A percentile compares a stretch with the other conserved stretches of the same genome.
Conservation (phyloP, 2,329 filamentous ascomycete species). For the Sporothrix curviconia region DNA sequence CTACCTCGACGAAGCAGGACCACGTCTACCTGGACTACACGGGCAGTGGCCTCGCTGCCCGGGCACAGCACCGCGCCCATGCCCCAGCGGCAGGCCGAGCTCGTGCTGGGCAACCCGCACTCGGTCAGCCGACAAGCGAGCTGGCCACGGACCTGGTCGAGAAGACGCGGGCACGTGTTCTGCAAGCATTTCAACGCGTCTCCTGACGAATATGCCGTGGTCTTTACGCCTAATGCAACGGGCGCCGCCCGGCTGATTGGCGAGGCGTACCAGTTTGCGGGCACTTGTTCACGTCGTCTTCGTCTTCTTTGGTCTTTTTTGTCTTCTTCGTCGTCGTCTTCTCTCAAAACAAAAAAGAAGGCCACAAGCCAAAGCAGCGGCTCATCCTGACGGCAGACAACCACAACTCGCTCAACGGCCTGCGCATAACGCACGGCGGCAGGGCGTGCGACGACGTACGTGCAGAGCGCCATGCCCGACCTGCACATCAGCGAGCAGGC, state of each 20-base stretch:
- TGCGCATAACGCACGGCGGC: conserved; percentile 30
- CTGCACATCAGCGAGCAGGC: conserved; percentile 25
- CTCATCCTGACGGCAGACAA: conserved; percentile 35
- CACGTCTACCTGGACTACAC: conserved; percentile 39
- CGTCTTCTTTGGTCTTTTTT: too few relatives aligned
- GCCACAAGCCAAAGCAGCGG: not conserved
- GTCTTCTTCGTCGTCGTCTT: too few relatives aligned
- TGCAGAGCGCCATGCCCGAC: conserved; percentile 25
- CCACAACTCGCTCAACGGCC: conserved; percentile 37
- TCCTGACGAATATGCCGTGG: conserved; percentile 32
- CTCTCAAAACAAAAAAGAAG: too few relatives aligned
- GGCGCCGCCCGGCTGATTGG: conserved; percentile 34
- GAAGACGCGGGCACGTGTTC: conserved; percentile 26
- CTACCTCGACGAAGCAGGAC: conserved; percentile 31
- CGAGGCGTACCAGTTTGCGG: conserved; percentile 32
- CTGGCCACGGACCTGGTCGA: conserved; percentile 30
- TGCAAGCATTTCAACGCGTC: conserved; percentile 31
- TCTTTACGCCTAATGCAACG: conserved; percentile 36
- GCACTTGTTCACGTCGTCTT: too few relatives aligned
- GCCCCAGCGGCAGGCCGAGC: conserved; percentile 24
- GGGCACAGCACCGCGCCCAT: conserved; percentile 29
- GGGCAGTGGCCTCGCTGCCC: conserved; percentile 31
- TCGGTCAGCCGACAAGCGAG: conserved; percentile 32
- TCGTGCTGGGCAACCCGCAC: conserved; percentile 35
- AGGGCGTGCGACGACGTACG: conserved; percentile 25